Conservation (phyloP, 2,329 filamentous ascomycete genomes). For the Diaporthe aspalathi region DNA sequence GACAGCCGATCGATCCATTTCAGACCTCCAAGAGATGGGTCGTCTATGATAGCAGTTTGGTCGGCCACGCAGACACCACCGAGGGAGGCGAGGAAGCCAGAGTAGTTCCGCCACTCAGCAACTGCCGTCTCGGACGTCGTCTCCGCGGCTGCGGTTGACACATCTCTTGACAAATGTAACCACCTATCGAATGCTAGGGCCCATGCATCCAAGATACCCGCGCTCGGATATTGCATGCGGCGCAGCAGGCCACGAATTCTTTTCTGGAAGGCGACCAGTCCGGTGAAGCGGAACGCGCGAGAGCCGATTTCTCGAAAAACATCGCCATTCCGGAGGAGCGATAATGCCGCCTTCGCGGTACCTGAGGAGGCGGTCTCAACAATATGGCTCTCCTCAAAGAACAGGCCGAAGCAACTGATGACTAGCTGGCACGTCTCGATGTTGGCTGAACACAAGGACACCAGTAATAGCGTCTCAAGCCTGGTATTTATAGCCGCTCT, state of each 20-base stretch:
- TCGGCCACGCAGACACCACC: conserved; percentile 74
- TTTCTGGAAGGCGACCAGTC: conserved; percentile 77
- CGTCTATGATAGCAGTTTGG: conserved; percentile 67
- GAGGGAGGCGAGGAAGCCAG: conserved; percentile 74
- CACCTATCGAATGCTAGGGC: conserved; percentile 73
- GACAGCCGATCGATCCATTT: conserved; percentile 73
- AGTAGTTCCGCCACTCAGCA: conserved; percentile 76
- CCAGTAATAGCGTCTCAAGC: conserved; percentile 71
- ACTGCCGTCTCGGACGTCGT: conserved; percentile 66
- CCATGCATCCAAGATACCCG: conserved; percentile 77
- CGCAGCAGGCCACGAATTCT: conserved; percentile 69
- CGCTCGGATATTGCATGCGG: conserved; percentile 70
- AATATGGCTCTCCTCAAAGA: conserved; percentile 70
- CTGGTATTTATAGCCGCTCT: conserved; percentile 64
- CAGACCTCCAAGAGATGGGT: conserved; percentile 66
- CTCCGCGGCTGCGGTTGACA: conserved; percentile 65
- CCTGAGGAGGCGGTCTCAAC: conserved; percentile 62
- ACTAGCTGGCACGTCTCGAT: conserved; percentile 74
- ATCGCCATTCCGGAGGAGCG: conserved; percentile 69
- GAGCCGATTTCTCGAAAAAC: conserved; percentile 73
- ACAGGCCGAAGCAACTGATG: conserved; percentile 69
- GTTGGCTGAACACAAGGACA: conserved; percentile 73
- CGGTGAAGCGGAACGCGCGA: conserved; percentile 73
- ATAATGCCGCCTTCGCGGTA: conserved; percentile 59
- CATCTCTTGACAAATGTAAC: conserved; percentile 72